Conservation (phyloP, 2,329 filamentous ascomycete genomes). For the Penicillium frequentans region DNA sequence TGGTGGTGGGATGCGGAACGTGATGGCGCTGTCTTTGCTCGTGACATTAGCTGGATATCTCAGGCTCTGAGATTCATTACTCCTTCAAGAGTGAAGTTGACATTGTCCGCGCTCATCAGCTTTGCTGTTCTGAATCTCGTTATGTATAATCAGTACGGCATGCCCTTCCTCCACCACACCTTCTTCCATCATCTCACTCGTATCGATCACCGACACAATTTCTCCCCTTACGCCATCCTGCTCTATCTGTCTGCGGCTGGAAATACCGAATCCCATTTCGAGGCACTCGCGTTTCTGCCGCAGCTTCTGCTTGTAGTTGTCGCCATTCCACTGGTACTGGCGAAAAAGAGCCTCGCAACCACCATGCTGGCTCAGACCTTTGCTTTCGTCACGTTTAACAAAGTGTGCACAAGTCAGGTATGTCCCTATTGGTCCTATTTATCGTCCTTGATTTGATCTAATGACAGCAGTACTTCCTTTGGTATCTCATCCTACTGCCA, state of each 20-base stretch:
- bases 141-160: conserved; percentile 80
- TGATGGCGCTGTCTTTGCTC: conserved; percentile 10
- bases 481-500: conserved; percentile 93
- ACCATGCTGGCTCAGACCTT: conserved; percentile 95
- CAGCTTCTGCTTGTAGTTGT: conserved; percentile 79
- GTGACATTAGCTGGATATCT: conserved; percentile 9
- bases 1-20: conserved; percentile 42
- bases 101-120: conserved; percentile 64
- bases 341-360: conserved; percentile 76
- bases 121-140: conserved; percentile 71
- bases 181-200: conserved; percentile 91
- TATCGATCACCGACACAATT: conserved; percentile 96
- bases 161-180: conserved; percentile 81
- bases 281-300: conserved; percentile 84
- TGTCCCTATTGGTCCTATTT: conserved; percentile 21
- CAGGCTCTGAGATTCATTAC: conserved; percentile 39
- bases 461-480: conserved; percentile 79
- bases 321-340: conserved; percentile 71
- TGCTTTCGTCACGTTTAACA: conserved; percentile 96
- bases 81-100: conserved; percentile 37
- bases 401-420: conserved; percentile 97
- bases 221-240: conserved; percentile 91
- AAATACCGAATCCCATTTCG: conserved; percentile 51
- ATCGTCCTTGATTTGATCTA: background rate
- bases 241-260: conserved; percentile 80